Evolutionary conservation across 1,139 yeast genomes (phyloP), one percentile per base, ranked within the genome.

Genomic region (Suhomyces choctaworum): DNA sequence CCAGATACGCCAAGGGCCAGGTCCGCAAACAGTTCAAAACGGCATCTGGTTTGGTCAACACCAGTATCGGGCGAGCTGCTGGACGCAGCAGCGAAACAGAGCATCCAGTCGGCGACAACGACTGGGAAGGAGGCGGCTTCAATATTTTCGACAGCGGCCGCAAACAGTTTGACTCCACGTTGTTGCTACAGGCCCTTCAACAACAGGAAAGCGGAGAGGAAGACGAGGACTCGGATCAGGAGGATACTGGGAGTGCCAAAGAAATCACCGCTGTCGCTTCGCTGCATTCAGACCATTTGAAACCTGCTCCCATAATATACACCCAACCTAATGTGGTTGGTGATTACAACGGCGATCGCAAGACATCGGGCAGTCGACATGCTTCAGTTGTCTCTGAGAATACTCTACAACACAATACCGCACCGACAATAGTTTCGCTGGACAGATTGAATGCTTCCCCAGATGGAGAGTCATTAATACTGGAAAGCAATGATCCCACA

Each of bases 1-100:
- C 51, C 3, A 40, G 35, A 13, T 32, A 34, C n/a, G 47, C 52
- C 7, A 53, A 46, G 36, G 37, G 31, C 11, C 41, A 44, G 29
- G 44, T 54, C 7, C 40, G 36, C 34, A 46, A 41, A 32, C 41
- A 37, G 21, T 47, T 52, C 41, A 41, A 26, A 16, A 20, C 38
- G 8, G 47, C 54, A 4, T 30, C 44, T n/a, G 25, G 37, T 5
- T 26, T 47, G 8, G 44, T 55, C 16, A 40, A 41, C 25, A 35
- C 32, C 9, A 50, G 54, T 29, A 44, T 50, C 4, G 16, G 34
- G 14, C 20, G 39, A 7, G 41, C 36, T 6, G 20, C 27, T 16
- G 21, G 19, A 13, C 22, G 29, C 11, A 23, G 17, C 22, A 29
- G 28, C 11, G 34, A 30, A 3, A 24, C 20, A 9, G 31, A 32